A percentile compares a stretch with the other conserved stretches of the same genome.
Evolutionary conservation across 306 rosid genomes (phyloP).

Genomic region (Medicago truncatula): MtrunA17r5.0-ANR NC_053045.1:41891001-41891500

Average conservation of each 20-base stretch:
- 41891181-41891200: neutral
- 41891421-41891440: neutral
- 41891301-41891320: no score
- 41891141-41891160: neutral
- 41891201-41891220: no score
- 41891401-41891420: neutral
- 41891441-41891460: neutral
- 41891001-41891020: neutral
- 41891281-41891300: no score
- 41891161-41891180: neutral
- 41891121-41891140: neutral
- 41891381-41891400: conserved; percentile 4
- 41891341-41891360: no score
- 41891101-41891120: neutral
- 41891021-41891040: neutral
- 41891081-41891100: neutral
- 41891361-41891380: neutral
- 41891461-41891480: conserved; percentile 9
- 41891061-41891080: neutral
- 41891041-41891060: neutral
- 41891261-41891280: no score
- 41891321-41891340: no score
- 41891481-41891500: conserved; percentile 27
- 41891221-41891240: no score
- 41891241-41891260: no score